Evolutionary conservation across 2,329 filamentous ascomycete species (phyloP).

Genomic region (Hansfordia pulvinata): DNA sequence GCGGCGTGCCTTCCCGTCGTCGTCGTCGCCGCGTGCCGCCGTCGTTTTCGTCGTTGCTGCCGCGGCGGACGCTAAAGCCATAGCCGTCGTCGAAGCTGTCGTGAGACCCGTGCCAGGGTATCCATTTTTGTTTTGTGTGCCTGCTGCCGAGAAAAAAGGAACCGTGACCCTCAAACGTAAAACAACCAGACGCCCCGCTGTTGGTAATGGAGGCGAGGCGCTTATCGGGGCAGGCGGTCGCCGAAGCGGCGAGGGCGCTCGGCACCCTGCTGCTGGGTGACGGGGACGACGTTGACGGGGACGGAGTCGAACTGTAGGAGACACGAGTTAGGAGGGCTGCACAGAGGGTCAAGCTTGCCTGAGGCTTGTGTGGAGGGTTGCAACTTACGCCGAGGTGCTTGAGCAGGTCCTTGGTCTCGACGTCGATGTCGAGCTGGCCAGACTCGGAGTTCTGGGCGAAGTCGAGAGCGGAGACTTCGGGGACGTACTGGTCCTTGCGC

Average conservation of each 20-base stretch:
- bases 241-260: slow-evolving; percentile 72
- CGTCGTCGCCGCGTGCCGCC: too few species aligned
- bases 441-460: slow-evolving; percentile 89
- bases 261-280: slow-evolving; percentile 74
- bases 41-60: too few species aligned
- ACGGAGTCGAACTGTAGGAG: slow-evolving; percentile 77
- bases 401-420: slow-evolving; percentile 96
- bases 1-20: too few species aligned
- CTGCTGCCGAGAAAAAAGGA: too few species aligned
- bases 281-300: slow-evolving; percentile 87
- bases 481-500: slow-evolving; percentile 99
- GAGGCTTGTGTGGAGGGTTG: slow-evolving; percentile 1
- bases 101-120: too few species aligned
- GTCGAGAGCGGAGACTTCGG: slow-evolving; percentile 96
- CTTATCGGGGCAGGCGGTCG: slow-evolving; percentile 44
- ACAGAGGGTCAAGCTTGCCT: background rate
- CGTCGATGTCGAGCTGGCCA: slow-evolving; percentile 87
- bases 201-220: slow-evolving; percentile 33
- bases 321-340: slow-evolving; percentile 1
- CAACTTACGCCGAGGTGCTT: slow-evolving; percentile 94
- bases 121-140: too few species aligned
- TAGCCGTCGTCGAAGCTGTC: too few species aligned
- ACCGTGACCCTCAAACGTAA: too few species aligned
- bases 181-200: too few species aligned
- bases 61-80: too few species aligned